A percentile compares a stretch with the other conserved stretches of the same genome.
These are phyloP conservation scores for Diphasiastrum complanatum DNA, from an alignment of 83 land plant genomes.

Conservation along the genomic window DNA sequence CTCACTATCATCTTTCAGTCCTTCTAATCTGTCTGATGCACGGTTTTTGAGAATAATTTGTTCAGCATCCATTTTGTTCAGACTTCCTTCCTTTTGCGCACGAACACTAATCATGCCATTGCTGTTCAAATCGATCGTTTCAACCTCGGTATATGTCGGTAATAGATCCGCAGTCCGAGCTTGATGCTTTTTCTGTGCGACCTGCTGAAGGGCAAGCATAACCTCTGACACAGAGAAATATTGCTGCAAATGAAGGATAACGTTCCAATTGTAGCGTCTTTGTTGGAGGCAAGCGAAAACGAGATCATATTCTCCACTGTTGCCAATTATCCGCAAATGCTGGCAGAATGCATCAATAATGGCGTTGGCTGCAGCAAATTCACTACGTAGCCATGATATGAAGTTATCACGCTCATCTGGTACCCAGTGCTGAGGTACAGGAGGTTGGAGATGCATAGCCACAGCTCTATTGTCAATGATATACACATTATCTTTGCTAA, in stretches of 20 bases:
- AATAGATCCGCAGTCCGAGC: not conserved
- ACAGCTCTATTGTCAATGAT: no score
- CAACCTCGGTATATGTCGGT: not conserved
- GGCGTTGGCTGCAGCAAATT: conserved; percentile 14
- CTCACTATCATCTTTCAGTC: no score
- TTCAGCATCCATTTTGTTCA: not conserved
- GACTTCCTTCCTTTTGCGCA: no score
- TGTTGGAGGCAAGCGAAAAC: not conserved
- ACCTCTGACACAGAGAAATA: conserved; percentile 9
- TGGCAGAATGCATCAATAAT: conserved; percentile 13
- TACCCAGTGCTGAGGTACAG: no score
- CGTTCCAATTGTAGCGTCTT: conserved; percentile 11
- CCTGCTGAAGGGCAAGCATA: conserved; percentile 1
- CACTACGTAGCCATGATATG: conserved; percentile 7
- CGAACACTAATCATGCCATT: not conserved
- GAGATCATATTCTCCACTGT: conserved; percentile 3
- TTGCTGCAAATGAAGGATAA: conserved; percentile 11
- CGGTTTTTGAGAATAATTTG: not conserved
- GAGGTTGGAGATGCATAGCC: no score
- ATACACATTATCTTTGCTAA: no score
- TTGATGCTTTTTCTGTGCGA: not conserved
- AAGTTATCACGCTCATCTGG: conserved; percentile 9
- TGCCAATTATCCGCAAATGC: not conserved
- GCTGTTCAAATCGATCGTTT: not conserved
- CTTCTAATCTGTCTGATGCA: no score